Evolutionary conservation across 2,329 filamentous ascomycete species (phyloP).

Genomic region (Botryosphaeria agaves): DNA sequence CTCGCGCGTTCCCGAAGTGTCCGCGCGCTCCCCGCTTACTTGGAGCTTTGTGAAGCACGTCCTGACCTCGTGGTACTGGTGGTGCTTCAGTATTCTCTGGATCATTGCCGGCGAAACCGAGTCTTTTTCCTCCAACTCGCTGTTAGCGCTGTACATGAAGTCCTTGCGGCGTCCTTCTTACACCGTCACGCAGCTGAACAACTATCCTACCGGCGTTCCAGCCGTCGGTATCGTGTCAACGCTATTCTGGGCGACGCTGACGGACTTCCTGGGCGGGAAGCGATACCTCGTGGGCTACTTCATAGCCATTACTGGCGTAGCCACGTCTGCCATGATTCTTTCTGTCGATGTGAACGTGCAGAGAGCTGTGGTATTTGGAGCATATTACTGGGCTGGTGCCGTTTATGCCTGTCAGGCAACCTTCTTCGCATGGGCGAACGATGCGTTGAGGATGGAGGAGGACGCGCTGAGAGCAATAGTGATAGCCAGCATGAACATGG

Average conservation of each 20-base stretch:
- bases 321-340: slow-evolving; percentile 45
- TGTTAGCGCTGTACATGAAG: slow-evolving; percentile 35
- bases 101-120: slow-evolving; percentile 56
- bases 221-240: slow-evolving; percentile 38
- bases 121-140: slow-evolving; percentile 47
- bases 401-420: slow-evolving; percentile 59
- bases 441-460: slow-evolving; percentile 47
- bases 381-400: slow-evolving; percentile 53
- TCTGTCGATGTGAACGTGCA: slow-evolving; percentile 31
- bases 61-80: slow-evolving; percentile 45
- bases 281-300: slow-evolving; percentile 50
- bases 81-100: slow-evolving; percentile 50
- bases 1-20: slow-evolving; percentile 24
- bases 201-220: slow-evolving; percentile 35
- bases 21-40: slow-evolving; percentile 27
- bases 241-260: slow-evolving; percentile 51
- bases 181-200: slow-evolving; percentile 31
- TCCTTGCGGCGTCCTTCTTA: slow-evolving; percentile 27
- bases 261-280: slow-evolving; percentile 45
- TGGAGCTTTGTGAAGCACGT: slow-evolving; percentile 36
- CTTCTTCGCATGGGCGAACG: slow-evolving; percentile 63
- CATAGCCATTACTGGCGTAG: slow-evolving; percentile 46
- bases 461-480: slow-evolving; percentile 47
- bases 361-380: slow-evolving; percentile 36
- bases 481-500: slow-evolving; percentile 55